Conservation (phyloP, 2,329 filamentous ascomycete species). For the Sporothrix euskadiensis region DNA sequence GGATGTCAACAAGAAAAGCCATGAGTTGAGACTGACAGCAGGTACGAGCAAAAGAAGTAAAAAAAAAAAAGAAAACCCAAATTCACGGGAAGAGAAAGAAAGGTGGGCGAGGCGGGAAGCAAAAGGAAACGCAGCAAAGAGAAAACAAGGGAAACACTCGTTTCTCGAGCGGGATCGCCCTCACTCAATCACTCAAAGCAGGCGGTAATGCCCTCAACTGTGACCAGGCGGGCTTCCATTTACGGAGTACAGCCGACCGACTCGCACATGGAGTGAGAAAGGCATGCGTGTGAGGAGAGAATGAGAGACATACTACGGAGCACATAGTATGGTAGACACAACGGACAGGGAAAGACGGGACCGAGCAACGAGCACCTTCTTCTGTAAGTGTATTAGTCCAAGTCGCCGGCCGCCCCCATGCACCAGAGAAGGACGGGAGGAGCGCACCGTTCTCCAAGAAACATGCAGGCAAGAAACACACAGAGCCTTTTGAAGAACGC, state of each 20-base stretch:
- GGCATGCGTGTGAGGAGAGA: conserved; percentile 3
- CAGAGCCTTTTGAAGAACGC: conserved; percentile 6
- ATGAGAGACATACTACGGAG: not conserved
- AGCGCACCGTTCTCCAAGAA: conserved; percentile 16
- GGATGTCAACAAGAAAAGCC: not conserved
- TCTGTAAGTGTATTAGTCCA: conserved; percentile 3
- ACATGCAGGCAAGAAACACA: conserved; percentile 19
- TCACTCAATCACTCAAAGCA: not conserved
- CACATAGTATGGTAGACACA: not conserved
- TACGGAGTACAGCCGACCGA: not conserved
- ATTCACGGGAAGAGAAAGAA: not conserved
- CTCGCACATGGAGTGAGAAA: not conserved
- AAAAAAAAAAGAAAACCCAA: not conserved
- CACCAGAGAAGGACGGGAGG: conserved; percentile 19
- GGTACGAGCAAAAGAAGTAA: not conserved
- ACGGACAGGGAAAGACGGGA: not conserved
- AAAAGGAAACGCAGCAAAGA: conserved; percentile 1
- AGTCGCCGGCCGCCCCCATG: conserved; percentile 3
- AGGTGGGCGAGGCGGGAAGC: not conserved
- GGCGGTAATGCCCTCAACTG: conserved; percentile 3
- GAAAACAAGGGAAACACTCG: not conserved
- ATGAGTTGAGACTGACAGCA: not conserved
- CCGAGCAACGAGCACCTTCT: not conserved
- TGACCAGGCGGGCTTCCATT: conserved; percentile 6
- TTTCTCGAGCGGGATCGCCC: not conserved